These are phyloP conservation scores for Naematelia aurantialba DNA, from an alignment of 768 basidiomycete species.

Conservation along the genomic window DNA sequence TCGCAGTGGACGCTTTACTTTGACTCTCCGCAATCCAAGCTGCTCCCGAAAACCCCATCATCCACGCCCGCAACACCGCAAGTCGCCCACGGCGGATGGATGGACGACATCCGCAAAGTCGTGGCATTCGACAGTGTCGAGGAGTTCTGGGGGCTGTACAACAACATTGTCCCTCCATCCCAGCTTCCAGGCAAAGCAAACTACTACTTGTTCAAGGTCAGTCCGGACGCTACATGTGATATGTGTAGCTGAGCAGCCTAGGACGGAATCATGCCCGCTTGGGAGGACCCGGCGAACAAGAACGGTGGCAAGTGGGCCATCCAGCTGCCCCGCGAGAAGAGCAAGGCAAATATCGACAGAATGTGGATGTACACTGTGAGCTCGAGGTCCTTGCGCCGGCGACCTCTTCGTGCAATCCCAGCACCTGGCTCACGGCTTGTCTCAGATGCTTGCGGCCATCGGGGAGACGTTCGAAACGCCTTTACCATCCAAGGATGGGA, in stretches of 20 bases:
- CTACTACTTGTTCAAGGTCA: conserved; percentile 96
- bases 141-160: conserved; percentile 99
- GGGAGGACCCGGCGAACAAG: conserved; percentile 97
- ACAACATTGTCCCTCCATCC: conserved; percentile 95
- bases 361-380: conserved; percentile 97
- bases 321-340: conserved; percentile 94
- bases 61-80: conserved; percentile 63
- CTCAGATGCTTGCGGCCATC: conserved; percentile 96
- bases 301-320: conserved; percentile 98
- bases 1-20: conserved; percentile 98
- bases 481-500: conserved; percentile 50
- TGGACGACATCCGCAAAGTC: conserved; percentile 97
- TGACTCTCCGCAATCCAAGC: conserved; percentile 88
- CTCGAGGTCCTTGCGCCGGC: conserved; percentile 3
- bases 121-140: conserved; percentile 95
- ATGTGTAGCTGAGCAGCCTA: conserved; percentile 42
- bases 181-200: conserved; percentile 93
- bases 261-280: conserved; percentile 95
- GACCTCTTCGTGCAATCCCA: too few relatives aligned
- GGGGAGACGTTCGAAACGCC: conserved; percentile 97
- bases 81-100: conserved; percentile 62
- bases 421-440: not conserved
- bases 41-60: conserved; percentile 58
- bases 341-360: conserved; percentile 73
- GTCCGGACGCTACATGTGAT: conserved; percentile 39